Evolutionary conservation across 768 basidiomycete genomes (phyloP).

Genomic region (Auriculariales sp.): DNA sequence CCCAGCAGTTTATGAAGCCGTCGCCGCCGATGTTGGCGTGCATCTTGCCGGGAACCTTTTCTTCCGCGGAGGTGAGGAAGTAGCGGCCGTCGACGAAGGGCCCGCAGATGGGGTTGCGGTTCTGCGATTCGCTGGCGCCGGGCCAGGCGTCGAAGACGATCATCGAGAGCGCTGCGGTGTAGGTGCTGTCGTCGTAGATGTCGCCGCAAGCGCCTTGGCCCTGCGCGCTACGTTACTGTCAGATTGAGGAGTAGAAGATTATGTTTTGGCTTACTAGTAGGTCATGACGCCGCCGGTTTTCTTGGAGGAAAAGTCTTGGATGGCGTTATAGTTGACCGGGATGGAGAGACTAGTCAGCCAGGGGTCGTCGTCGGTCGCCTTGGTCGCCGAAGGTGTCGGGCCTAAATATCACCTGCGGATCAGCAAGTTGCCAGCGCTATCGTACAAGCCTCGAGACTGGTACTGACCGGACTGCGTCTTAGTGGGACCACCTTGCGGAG

Average conservation of each 20-base stretch:
- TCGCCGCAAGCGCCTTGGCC: not conserved
- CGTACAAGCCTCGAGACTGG: no score
- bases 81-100: not conserved
- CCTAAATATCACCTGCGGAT: no score
- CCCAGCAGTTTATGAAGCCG: not conserved
- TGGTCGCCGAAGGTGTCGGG: not conserved
- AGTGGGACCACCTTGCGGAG: not conserved
- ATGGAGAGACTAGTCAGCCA: not conserved
- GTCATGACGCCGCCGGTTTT: not conserved
- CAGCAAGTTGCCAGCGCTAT: no score
- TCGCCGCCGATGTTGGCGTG: constrained; percentile 13
- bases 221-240: not conserved
- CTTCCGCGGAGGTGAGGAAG: constrained; percentile 32
- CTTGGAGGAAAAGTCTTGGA: not conserved
- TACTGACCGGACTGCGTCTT: not conserved
- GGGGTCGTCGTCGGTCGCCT: not conserved
- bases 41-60: constrained; percentile 50
- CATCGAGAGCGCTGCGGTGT: not conserved
- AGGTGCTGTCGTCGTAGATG: not conserved
- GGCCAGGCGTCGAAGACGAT: not conserved
- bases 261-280: not conserved
- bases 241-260: not conserved
- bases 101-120: not conserved
- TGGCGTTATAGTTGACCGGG: not conserved
- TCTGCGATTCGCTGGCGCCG: not conserved